Percentiles rank a stretch among this genome's conserved stretches.
Conservation (phyloP, 164 flowering plant species). For the Vitis labrusca region DNA sequence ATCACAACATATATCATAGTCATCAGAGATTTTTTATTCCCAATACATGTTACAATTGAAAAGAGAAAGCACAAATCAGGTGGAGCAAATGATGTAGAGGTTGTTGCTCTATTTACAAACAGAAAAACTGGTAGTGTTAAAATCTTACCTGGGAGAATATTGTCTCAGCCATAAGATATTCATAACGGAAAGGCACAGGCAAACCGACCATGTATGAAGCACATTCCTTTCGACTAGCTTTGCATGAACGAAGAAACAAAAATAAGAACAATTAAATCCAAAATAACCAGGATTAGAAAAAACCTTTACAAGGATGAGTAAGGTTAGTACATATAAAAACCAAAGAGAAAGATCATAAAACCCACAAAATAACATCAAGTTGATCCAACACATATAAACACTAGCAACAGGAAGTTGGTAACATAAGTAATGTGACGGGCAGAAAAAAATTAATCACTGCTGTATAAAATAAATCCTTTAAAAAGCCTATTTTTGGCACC, state of each 20-base stretch:
- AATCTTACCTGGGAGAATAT: slow-evolving; percentile 88
- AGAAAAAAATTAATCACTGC: no score
- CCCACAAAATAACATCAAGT: slow-evolving; percentile 1
- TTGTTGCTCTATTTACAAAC: no score
- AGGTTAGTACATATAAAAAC: background rate
- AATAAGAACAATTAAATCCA: slow-evolving; percentile 23
- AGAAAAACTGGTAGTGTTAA: background rate
- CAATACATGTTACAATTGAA: background rate
- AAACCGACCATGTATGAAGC: slow-evolving; percentile 87
- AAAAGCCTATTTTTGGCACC: no score
- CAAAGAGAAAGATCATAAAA: background rate
- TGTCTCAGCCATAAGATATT: slow-evolving; percentile 98
- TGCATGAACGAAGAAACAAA: slow-evolving; percentile 58
- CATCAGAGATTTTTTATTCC: background rate
- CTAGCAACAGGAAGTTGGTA: no score
- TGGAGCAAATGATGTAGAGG: no score
- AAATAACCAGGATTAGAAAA: background rate
- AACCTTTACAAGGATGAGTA: background rate
- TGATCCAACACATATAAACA: background rate
- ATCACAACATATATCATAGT: no score
- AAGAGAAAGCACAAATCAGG: background rate
- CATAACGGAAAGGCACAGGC: slow-evolving; percentile 96
- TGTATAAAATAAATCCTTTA: no score
- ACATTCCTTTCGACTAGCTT: slow-evolving; percentile 99
- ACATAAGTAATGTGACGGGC: no score